phyloP scores from a whole-genome alignment of 768 basidiomycete species.

The Calocera viscosa region DNA sequence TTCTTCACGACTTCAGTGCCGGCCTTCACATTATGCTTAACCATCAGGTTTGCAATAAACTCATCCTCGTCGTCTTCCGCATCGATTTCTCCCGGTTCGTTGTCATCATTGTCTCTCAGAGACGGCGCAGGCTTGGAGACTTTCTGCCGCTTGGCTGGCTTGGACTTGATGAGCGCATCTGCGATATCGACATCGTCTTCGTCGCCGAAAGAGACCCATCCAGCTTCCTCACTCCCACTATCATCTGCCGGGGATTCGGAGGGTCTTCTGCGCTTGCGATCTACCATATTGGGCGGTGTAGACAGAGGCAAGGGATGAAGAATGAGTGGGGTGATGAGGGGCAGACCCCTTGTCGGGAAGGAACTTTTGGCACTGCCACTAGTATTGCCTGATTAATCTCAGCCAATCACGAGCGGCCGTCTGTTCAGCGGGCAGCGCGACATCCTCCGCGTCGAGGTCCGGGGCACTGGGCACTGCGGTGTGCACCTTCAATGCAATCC shows the following conservation, averaged over 20 bases:
- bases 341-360: not conserved
- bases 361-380: conserved; percentile 3
- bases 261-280: not conserved
- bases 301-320: not conserved
- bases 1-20: conserved; percentile 70
- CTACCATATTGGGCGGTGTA: not conserved
- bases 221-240: not conserved
- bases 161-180: not conserved
- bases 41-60: conserved; percentile 56
- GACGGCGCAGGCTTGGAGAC: not conserved
- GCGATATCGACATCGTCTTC: conserved; percentile 16
- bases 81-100: conserved; percentile 32
- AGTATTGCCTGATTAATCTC: conserved; percentile 9
- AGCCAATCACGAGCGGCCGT: not conserved
- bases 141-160: not conserved
- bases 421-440: no score
- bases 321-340: not conserved
- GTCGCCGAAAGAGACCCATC: not conserved
- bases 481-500: no score
- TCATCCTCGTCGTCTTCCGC: conserved; percentile 50
- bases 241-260: not conserved
- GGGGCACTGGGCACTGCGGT: no score
- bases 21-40: conserved; percentile 57
- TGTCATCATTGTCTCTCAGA: conserved; percentile 10
- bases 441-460: no score